phyloP scores from a whole-genome alignment of 495 filamentous ascomycete genomes.

The Neurospora sp. region DNA sequence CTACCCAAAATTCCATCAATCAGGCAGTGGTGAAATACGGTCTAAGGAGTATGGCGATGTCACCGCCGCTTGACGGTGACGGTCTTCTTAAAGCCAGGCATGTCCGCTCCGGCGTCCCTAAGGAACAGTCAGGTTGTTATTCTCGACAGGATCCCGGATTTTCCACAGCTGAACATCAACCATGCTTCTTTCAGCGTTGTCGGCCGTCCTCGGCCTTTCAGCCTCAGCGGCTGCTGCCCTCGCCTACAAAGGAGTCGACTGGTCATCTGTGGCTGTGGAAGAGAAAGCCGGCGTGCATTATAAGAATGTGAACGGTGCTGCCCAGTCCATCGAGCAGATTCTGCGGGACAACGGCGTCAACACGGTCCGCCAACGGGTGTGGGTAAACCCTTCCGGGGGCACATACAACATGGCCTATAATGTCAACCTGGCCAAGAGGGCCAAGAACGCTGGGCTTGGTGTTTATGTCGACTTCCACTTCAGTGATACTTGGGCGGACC shows the following conservation, averaged over 20 bases:
- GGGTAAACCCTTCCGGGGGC: slow-evolving; percentile 59
- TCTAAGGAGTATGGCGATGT: neutral
- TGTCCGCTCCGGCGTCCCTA: neutral
- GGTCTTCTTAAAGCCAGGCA: neutral
- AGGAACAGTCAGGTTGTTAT: neutral
- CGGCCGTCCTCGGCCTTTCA: slow-evolving; percentile 10
- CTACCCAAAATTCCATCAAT: slow-evolving; percentile 16
- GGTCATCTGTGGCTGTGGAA: slow-evolving; percentile 58
- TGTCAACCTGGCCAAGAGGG: slow-evolving; percentile 52
- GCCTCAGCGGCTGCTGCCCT: slow-evolving; percentile 33
- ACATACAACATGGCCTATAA: slow-evolving; percentile 62
- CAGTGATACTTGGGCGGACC: slow-evolving; percentile 53
- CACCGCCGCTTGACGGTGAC: neutral
- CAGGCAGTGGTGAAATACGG: neutral
- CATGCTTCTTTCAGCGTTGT: slow-evolving; percentile 11
- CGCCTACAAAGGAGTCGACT: slow-evolving; percentile 59
- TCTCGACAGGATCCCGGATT: neutral
- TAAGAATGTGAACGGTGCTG: slow-evolving; percentile 43
- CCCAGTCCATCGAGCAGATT: slow-evolving; percentile 51
- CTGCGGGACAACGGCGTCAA: slow-evolving; percentile 55
- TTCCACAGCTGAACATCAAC: neutral
- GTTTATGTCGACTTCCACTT: slow-evolving; percentile 65
- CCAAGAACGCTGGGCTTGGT: slow-evolving; percentile 50
- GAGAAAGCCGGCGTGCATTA: slow-evolving; percentile 52
- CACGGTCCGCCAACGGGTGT: slow-evolving; percentile 61